Conservation (phyloP, 148 eudicot genomes). For the Nyssa sinensis region DNA sequence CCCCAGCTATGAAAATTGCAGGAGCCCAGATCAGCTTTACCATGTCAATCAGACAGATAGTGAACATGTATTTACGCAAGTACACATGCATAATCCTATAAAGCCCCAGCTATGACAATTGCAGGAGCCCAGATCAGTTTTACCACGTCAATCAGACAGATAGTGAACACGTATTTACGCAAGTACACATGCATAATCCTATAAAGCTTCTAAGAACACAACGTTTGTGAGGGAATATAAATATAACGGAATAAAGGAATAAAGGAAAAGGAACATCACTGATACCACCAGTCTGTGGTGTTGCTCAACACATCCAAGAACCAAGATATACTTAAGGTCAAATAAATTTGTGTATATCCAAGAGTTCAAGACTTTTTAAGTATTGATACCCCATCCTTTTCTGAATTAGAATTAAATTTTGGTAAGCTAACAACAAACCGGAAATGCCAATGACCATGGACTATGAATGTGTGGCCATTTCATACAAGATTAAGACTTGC, state of each 20-base stretch:
- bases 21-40: no score
- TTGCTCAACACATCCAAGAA: neutral
- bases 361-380: neutral
- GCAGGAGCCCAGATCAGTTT: no score
- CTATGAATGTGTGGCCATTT: neutral
- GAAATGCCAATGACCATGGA: neutral
- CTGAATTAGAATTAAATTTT: neutral
- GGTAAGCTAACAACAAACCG: neutral
- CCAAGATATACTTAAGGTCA: no score
- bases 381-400: neutral
- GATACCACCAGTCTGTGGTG: neutral
- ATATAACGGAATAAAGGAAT: neutral
- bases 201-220: no score
- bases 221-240: no score
- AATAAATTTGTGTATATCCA: constrained; percentile 1
- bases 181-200: no score
- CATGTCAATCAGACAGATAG: no score
- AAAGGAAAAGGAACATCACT: neutral
- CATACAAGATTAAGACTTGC: neutral
- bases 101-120: no score
- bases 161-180: no score
- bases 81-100: neutral
- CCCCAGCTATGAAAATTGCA: no score
- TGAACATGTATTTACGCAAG: neutral
- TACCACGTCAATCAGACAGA: no score